Base-by-base conservation (phyloP, 2,329 filamentous ascomycete genomes). In the Aspergillus amoenus region DNA sequence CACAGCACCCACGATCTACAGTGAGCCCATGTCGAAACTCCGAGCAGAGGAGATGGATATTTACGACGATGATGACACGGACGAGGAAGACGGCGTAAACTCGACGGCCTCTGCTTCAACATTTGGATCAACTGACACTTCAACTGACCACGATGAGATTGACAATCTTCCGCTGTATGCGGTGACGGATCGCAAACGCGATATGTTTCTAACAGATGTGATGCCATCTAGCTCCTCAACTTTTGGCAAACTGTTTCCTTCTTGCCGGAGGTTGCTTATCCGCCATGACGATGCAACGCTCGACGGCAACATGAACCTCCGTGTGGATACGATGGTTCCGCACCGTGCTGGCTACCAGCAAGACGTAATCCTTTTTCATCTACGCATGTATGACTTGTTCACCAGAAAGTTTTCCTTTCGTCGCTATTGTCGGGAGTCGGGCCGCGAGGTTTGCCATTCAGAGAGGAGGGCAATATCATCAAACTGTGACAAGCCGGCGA, bases 281-380 rank as follows among this genome's bases (percentile, higher is more conserved):
- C 86, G 89, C 27, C 93, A 97, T 71, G 94, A 97, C 71, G 91
- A 97, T 74, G 86, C 90, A 48, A 94, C 92, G 0, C 77, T 88
- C 4, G 93, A 99, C 71, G 93, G 93, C 37, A 96, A 97, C 79
- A 95, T 97, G 91, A 97, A 97, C 71, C 82, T 99, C 56, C 88
- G 93, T 32, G 82, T 97, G 57, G 93, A 96, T 71, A 93, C 91
- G 5, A 80, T 89, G 61, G 84, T 90, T 45, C 76, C 78, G 24
- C 77, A 79, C 24, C 81, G 82, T 24, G 83, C 83, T 41, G 80
- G 82, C 42, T 76, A 77, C 52, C 84, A 84, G 62, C 84, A 86
- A 61, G 85, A 86, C 65, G 84, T 89, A 66, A 90, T 87, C 5
- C 86, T 99, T 47, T 97, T 97, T 76, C 93, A 99, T 74, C 81